Evolutionary conservation across 257 asterid species (phyloP), one percentile per base, ranked within the genome.

Genomic region (Lycium ferocissimum): DNA sequence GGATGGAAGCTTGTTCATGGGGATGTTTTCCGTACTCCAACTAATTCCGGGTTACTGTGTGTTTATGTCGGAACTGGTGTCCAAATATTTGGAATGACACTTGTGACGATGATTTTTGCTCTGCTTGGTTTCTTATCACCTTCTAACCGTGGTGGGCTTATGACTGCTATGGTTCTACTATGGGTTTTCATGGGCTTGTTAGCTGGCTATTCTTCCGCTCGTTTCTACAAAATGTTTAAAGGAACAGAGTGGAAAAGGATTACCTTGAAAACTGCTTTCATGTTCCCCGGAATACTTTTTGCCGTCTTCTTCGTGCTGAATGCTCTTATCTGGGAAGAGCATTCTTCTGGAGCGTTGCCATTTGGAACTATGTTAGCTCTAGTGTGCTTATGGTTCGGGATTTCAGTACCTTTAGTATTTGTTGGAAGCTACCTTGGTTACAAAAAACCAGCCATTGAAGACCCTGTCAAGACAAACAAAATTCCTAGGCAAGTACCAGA

Each of bases 1-100:
- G 98, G 98, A 66, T 92, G 97, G 98, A 94, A 94, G 86, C 97
- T 94, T 86, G 96, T 94, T 63, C 98, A 94, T 75, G 98, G 98
- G 43, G 98, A 93, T 87, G 97, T 92, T 70, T 95, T 95, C 35
- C 85, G 98, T 78, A 87, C 94, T 2, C 97, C 98, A 8, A 22
- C 87, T 51, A 92, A 92, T 90, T 89, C 91, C 37, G 97, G 97
- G n/a, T 86, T 93, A 85, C 88, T 95, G 62, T 93, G 97, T 82
- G 97, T 95, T 65, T 93, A 95, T 70, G 91, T 95, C 15, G 98
- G 98, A 82, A 95, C 97, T 14, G 98, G 98, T 57, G 91, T 93
- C 83, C 98, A 95, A 89, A 87, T 93, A 80, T 87, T 93, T 47
- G 97, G 89, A 51, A 95, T 93, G 98, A 92, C 98, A 67, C 94